Percentiles rank a stretch among this genome's conserved stretches.
Conservation (phyloP, 495 filamentous ascomycete genomes). For the Friedmanniomyces simplex region DNA sequence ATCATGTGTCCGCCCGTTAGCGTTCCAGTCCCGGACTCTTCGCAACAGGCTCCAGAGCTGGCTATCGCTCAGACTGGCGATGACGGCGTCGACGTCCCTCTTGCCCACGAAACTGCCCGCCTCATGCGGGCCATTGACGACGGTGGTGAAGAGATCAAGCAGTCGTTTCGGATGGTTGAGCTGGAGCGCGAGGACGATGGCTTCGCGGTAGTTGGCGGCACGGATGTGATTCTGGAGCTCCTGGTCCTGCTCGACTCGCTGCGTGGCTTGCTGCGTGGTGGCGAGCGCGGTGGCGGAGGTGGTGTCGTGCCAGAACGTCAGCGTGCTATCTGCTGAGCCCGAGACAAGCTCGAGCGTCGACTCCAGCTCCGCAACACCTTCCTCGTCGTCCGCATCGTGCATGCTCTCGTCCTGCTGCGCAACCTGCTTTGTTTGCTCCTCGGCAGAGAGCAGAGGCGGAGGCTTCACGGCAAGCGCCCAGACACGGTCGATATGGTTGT, state of each 20-base stretch:
- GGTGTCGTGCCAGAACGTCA: constrained; percentile 94
- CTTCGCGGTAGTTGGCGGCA: constrained; percentile 73
- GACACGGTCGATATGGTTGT: constrained; percentile 92
- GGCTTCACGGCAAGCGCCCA: constrained; percentile 76
- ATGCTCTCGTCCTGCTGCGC: not conserved
- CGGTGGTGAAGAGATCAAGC: constrained; percentile 70
- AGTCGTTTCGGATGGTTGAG: constrained; percentile 87
- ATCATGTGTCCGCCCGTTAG: constrained; percentile 74
- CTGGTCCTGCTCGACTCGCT: constrained; percentile 85
- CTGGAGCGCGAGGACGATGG: constrained; percentile 80
- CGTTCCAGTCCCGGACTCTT: constrained; percentile 88
- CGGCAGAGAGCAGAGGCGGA: constrained; percentile 26
- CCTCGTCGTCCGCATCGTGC: not conserved
- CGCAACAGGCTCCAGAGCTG: constrained; percentile 72
- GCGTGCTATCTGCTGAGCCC: constrained; percentile 75
- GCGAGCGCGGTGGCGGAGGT: constrained; percentile 67
- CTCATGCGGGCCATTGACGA: constrained; percentile 51
- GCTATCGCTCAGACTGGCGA: constrained; percentile 65
- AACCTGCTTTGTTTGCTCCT: not conserved
- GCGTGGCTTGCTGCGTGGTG: constrained; percentile 55
- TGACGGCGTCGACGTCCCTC: constrained; percentile 71
- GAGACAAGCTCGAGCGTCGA: constrained; percentile 51
- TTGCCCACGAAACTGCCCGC: constrained; percentile 57
- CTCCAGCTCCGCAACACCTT: not conserved
- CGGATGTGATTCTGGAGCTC: constrained; percentile 84